Percentiles rank a stretch among this genome's conserved stretches.
Conservation (phyloP, 345 rosid species). For the Arabidopsis suecica region DNA sequence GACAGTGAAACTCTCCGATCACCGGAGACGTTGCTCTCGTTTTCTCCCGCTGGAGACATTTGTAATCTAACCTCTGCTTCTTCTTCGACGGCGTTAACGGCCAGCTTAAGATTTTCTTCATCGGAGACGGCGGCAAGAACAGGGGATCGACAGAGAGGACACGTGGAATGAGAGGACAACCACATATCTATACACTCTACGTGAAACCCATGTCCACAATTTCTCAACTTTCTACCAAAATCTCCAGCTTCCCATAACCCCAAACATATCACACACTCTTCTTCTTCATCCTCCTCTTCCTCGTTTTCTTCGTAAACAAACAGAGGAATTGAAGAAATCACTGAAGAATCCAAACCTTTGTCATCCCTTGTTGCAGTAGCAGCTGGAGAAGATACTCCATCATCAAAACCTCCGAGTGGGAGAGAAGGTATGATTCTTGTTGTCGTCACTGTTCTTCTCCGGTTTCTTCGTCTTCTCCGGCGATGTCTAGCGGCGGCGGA, state of each 20-base stretch:
- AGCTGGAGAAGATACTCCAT: conserved; percentile 1
- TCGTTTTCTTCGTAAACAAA: conserved; percentile 52
- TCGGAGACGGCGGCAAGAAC: conserved; percentile 21
- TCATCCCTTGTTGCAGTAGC: conserved; percentile 16
- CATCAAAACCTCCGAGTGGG: conserved; percentile 37
- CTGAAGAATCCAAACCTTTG: conserved; percentile 66
- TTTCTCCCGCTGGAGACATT: conserved; percentile 34
- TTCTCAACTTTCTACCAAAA: conserved; percentile 58
- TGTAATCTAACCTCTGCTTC: conserved; percentile 34
- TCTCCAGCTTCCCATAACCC: conserved; percentile 67
- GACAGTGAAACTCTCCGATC: conserved; percentile 23
- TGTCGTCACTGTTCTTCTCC: conserved; percentile 45
- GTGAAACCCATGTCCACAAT: conserved; percentile 78
- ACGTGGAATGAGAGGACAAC: conserved; percentile 69
- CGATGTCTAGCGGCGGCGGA: conserved; percentile 33
- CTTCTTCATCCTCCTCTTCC: conserved; percentile 29
- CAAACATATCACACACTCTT: conserved; percentile 79
- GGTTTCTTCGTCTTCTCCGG: conserved; percentile 39
- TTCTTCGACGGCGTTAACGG: conserved; percentile 42
- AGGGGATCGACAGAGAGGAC: conserved; percentile 71
- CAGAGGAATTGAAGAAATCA: conserved; percentile 67
- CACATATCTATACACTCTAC: conserved; percentile 87
- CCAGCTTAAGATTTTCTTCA: conserved; percentile 24
- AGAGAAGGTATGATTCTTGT: conserved; percentile 46
- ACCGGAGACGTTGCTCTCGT: conserved; percentile 4